Percentiles rank a stretch among this genome's conserved stretches.
phyloP scores from a whole-genome alignment of 441 rosid species.

The Biscutella laevigata region DNA sequence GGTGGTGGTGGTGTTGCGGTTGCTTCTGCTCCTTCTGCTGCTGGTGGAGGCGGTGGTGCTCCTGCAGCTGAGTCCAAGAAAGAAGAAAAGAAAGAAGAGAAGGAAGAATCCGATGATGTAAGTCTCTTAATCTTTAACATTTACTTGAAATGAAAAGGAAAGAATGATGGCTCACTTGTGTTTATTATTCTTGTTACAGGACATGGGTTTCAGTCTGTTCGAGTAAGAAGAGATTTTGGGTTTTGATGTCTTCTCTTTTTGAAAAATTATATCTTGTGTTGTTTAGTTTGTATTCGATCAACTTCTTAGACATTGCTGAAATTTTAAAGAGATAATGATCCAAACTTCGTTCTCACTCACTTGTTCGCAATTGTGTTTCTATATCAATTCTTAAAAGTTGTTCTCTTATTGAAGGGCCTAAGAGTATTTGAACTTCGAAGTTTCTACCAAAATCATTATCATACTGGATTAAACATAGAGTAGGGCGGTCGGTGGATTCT shows the following conservation, averaged over 20 bases:
- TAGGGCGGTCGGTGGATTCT: no score
- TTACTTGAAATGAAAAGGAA: background rate
- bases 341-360: no score
- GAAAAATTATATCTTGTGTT: background rate
- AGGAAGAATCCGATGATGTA: constrained; percentile 92
- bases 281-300: constrained; percentile 7
- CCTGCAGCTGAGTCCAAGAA: constrained; percentile 76
- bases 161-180: background rate
- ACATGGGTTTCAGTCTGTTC: constrained; percentile 52
- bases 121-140: constrained; percentile 6
- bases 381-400: no score
- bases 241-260: constrained; percentile 3
- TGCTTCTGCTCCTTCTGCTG: constrained; percentile 33
- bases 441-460: no score
- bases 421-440: no score
- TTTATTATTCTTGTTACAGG: constrained; percentile 36
- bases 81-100: constrained; percentile 78
- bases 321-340: background rate
- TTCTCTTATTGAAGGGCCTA: no score
- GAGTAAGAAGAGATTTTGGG: background rate
- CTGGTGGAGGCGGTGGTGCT: constrained; percentile 39
- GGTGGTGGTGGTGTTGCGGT: constrained; percentile 49
- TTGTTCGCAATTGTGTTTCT: no score
- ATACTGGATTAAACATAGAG: no score
- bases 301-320: background rate